Base-by-base conservation (phyloP, 257 asterid genomes). In the Lantana camara region DNA sequence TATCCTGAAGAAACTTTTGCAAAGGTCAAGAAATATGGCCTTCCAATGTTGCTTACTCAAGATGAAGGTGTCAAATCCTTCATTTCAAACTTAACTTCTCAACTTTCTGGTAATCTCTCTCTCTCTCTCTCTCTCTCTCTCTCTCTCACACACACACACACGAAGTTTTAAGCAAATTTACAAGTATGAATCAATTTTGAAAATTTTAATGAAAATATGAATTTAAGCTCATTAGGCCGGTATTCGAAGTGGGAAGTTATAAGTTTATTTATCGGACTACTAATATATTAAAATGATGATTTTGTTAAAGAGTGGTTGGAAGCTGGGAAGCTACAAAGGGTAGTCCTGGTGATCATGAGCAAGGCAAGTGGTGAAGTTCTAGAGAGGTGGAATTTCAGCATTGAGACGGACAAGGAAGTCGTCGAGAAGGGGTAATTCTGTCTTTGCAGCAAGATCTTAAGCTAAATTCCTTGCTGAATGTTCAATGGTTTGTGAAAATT, bases 311-410 rank as follows among this genome's bases (percentile, higher is more conserved):
- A 92, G 73, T 92, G 98, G 98, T 82, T 92, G 37, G 98, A 89
- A 76, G 80, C 89, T 42, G 98, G 98, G 81, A 85, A 89, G 74
- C 77, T 92, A 29, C 97, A 92, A 68, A 85, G 97, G 76, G 81
- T 87, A 20, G 98, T 93, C 57, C 84, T 92, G 45, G 98, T 92
- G 61, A 89, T 92, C 66, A 92, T 92, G 98, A 85, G 95, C 80
- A 92, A 89, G 78, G 80, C 79, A 19, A 83, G 73, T 37, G 85
- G 91, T 64, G 98, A 93, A 64, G 98, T 93, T 52, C 60, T 93
- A 41, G 97, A 92, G 84, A 90, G 98, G 86, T 93, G 97, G 97
- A 92, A 93, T 77, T 93, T 87, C 83, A 85, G 91, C 41, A 81
- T 90, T 22, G 96, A 93, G 71, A 85, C 95, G 4, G 96, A 93